Percentiles rank a stretch among this genome's conserved stretches.
phyloP scores from a whole-genome alignment of 805 yeast genomes.

The Cephaloascus fragrans region DNA sequence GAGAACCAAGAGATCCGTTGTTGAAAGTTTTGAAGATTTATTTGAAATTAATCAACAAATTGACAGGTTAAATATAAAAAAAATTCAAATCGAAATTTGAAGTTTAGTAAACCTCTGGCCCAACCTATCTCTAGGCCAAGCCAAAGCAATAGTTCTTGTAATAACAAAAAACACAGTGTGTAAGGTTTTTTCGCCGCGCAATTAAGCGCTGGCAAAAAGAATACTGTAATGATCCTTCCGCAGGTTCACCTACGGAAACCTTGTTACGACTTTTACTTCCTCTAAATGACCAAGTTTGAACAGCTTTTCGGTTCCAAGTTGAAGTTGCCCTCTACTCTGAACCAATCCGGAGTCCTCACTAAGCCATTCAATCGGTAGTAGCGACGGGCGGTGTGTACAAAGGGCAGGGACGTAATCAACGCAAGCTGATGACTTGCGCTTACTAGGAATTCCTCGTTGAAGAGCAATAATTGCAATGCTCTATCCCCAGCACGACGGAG shows the following conservation, averaged over 20 bases:
- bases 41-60: too few relatives aligned
- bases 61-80: conserved; percentile 3
- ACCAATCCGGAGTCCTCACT: conserved; percentile 29
- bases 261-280: conserved; percentile 35
- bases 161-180: conserved; percentile 5
- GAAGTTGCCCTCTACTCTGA: conserved; percentile 25
- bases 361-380: conserved; percentile 36
- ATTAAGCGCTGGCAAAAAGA: conserved; percentile 16
- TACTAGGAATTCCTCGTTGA: conserved; percentile 37
- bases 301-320: conserved; percentile 22
- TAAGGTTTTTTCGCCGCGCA: conserved; percentile 20
- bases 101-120: conserved; percentile 5
- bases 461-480: conserved; percentile 34
- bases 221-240: conserved; percentile 29
- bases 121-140: conserved; percentile 2
- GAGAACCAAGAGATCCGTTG: conserved; percentile 35
- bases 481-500: conserved; percentile 23
- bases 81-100: conserved; percentile 2
- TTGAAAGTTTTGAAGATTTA: conserved; percentile 24
- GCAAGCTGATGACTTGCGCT: conserved; percentile 36
- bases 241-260: conserved; percentile 33
- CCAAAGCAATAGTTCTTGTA: conserved; percentile 5
- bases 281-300: conserved; percentile 35
- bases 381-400: conserved; percentile 38
- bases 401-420: conserved; percentile 37